Base-by-base conservation (phyloP, 2,329 filamentous ascomycete genomes). In the Claviceps sorghi region DNA sequence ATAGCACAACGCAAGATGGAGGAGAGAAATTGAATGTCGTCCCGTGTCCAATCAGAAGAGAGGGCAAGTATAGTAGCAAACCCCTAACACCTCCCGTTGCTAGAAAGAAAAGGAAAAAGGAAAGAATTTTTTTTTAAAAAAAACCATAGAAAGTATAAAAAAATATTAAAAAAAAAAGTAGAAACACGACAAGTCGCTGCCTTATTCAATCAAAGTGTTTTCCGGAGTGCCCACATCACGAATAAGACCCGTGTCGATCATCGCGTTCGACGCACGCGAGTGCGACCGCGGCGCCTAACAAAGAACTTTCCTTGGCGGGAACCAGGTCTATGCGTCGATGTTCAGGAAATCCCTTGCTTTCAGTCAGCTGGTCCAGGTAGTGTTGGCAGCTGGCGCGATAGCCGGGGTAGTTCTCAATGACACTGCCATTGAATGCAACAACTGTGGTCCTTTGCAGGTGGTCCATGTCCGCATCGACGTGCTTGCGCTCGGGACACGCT, bases 361-460 rank as follows among this genome's bases (percentile, higher is more conserved):
- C 57, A 59, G 80, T 74, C 9, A 90, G 69, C 41, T 72, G 69
- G 59, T 88, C 72, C 47, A 90, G 67, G 58, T 81, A 80, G 6
- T 63, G 63, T 64, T 90, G 85, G 60, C 82, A 83, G 43, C 69
- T 73, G 34, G 65, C 67, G 22, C 77, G 71, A 64, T 88, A 91
- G 8, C 72, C 70, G 0, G 86, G 85, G 61, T 90, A 91, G 59
- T 83, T 82, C 66, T 90, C 85, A 50, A 90, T 82, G 49, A 91
- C 84, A 30, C 82, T 85, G 45, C 86, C 86, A 61, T 88, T 89
- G 67, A 84, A 90, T 3, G 84, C 84, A n/a, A 91, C 84, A n/a
- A 91, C 79, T 2, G 78, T 74, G 3, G 78, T 81, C 52, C 69
- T 67, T 36, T 63, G 61, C 8, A 75, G 62, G 42, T 70, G 62